Base-by-base conservation (phyloP, 2,329 filamentous ascomycete species). In the Cercospora beticola region DNA sequence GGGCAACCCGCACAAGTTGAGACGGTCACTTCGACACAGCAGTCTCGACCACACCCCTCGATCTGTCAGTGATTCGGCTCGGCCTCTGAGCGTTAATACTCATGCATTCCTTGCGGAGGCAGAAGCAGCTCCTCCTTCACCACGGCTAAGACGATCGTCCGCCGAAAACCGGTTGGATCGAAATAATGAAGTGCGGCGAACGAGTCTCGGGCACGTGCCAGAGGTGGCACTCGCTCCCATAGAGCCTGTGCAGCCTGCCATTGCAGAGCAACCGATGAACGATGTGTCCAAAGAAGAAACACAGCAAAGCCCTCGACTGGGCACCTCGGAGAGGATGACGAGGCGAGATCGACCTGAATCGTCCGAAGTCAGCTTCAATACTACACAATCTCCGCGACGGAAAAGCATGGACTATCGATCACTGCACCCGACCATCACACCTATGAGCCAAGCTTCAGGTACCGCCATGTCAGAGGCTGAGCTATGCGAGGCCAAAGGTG, bases 401-500 rank as follows among this genome's bases (percentile, higher is more conserved):
- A 73, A 71, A 61, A 73, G 69, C 56, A 66, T 73, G 14, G 74
- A 76, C 52, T 68, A 70, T 16, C 69, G 73, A 2, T 62, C 68
- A 43, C 68, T 73, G 12, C 71, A 74, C 36, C 71, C 73, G 3
- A 72, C 67, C 59, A 69, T 68, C 4, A 77, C 75, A 9, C 75
- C 75, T 0, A 62, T 73, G 46, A 76, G 75, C 6, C 72, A 64
- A 7, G 68, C 71, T 33, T 78, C 76, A 3, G 75, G 75, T 12
- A 75, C 75, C 2, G 74, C 73, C 6, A 62, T 75, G 18, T 73
- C 75, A 4, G 75, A 77, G 28, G 70, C 75, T 9, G 88, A 90
- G 77, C 83, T 90, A 63, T 86, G 83, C 68, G 87, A 90, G 76
- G 88, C 88, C 9, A 87, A 82, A 52, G 86, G 86, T 10, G 82